A percentile compares a stretch with the other conserved stretches of the same genome.
Evolutionary conservation across 73 alveolate species (phyloP).

Genomic region (Stentor roeselii): DNA sequence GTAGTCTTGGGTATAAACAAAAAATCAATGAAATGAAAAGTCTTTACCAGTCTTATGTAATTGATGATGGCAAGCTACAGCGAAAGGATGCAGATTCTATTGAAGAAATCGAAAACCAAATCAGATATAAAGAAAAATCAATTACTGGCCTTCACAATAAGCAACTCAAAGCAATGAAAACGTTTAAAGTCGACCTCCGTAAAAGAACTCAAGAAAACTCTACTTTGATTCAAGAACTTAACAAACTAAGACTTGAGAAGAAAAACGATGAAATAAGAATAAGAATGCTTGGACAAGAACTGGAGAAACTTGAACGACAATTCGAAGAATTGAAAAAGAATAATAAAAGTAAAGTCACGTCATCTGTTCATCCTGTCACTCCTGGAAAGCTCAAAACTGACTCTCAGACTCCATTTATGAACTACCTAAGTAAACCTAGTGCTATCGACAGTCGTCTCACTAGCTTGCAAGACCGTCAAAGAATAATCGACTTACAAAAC

Average conservation of each 20-base stretch:
- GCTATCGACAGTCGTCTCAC: background rate
- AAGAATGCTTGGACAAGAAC: background rate
- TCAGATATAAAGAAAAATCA: conserved; percentile 79
- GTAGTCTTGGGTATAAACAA: conserved; percentile 65
- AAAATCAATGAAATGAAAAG: conserved; percentile 72
- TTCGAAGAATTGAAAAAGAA: background rate
- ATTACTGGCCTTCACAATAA: conserved; percentile 70
- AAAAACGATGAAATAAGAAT: conserved; percentile 15
- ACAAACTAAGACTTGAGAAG: conserved; percentile 38
- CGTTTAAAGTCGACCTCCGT: conserved; percentile 73
- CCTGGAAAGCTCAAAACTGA: background rate
- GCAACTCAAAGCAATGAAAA: conserved; percentile 67
- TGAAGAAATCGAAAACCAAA: conserved; percentile 79
- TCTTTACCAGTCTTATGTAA: conserved; percentile 76
- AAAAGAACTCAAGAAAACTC: conserved; percentile 83
- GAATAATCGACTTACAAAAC: conserved; percentile 25
- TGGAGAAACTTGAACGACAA: background rate
- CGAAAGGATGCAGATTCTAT: conserved; percentile 80
- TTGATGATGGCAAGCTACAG: conserved; percentile 75
- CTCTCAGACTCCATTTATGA: background rate
- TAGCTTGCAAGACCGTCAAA: conserved; percentile 20
- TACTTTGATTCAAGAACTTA: conserved; percentile 67
- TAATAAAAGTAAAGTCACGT: background rate
- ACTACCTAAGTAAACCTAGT: background rate
- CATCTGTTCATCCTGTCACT: background rate